Percentiles rank a stretch among this genome's conserved stretches.
These are phyloP conservation scores for Mortierella sp. DNA, from an alignment of 371 early-diverging fungal genomes.

Conservation along the genomic window DNA sequence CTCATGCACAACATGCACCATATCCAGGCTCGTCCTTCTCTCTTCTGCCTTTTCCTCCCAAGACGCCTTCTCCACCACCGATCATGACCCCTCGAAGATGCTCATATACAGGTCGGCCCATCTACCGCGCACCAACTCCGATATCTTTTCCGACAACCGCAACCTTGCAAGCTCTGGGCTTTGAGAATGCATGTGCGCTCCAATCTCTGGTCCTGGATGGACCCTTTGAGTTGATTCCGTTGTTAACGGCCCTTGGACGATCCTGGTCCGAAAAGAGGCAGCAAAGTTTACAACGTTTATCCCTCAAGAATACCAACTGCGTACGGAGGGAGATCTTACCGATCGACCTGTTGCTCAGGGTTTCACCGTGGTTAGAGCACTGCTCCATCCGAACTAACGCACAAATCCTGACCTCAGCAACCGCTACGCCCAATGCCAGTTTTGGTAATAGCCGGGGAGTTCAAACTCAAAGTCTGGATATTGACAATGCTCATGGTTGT, in stretches of 20 bases:
- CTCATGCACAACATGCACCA: no score
- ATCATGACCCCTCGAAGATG: no score
- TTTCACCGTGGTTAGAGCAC: slow-evolving; percentile 15
- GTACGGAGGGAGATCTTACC: slow-evolving; percentile 14
- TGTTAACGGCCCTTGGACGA: neutral
- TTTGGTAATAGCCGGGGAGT: neutral
- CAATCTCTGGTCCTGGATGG: slow-evolving; percentile 14
- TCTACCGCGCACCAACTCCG: slow-evolving; percentile 11
- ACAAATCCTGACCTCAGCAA: neutral
- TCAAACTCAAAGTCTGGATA: no score
- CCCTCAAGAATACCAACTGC: slow-evolving; percentile 24
- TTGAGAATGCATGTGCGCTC: slow-evolving; percentile 7
- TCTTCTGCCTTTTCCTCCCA: no score
- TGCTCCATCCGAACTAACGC: slow-evolving; percentile 17
- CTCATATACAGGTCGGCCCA: slow-evolving; percentile 1
- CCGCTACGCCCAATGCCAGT: neutral
- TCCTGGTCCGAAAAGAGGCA: neutral
- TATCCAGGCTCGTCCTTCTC: no score
- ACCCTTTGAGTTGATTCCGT: slow-evolving; percentile 23
- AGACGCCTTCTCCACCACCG: no score
- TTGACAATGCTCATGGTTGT: no score
- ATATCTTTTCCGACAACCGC: slow-evolving; percentile 19
- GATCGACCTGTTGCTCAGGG: slow-evolving; percentile 1
- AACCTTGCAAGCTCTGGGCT: slow-evolving; percentile 6
- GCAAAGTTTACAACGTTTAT: neutral